phyloP scores from a whole-genome alignment of 768 basidiomycete species.

The Trametes coccinea region DNA sequence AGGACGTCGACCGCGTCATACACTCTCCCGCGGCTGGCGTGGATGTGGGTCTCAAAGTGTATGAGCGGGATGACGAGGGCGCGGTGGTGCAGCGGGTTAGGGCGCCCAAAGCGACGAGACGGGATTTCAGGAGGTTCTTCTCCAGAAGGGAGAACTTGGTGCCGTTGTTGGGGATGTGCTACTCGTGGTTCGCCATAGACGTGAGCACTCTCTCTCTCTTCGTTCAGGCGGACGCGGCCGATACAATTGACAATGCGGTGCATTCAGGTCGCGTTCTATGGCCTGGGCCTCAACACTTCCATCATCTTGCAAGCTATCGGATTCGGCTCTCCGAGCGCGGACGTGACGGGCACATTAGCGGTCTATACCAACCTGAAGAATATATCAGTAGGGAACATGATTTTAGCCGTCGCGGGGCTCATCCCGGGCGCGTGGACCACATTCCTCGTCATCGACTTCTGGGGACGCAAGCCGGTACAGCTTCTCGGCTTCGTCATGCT shows the following conservation, averaged over 20 bases:
- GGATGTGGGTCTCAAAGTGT: conserved; percentile 25
- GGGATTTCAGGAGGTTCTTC: conserved; percentile 66
- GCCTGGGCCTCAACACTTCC: conserved; percentile 48
- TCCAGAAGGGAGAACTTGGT: conserved; percentile 76
- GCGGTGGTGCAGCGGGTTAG: conserved; percentile 52
- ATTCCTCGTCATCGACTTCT: conserved; percentile 38
- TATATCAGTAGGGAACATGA: conserved; percentile 37
- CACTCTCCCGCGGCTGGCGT: conserved; percentile 27
- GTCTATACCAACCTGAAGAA: conserved; percentile 34
- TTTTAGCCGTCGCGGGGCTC: conserved; percentile 41
- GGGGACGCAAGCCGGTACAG: conserved; percentile 44
- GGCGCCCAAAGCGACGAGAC: conserved; percentile 42
- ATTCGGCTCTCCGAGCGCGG: conserved; percentile 23
- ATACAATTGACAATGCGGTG: background rate
- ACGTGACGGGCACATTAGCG: conserved; percentile 12
- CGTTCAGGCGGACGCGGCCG: background rate
- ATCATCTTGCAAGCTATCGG: conserved; percentile 39
- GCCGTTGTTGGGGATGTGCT: conserved; percentile 75
- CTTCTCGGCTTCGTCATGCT: conserved; percentile 40
- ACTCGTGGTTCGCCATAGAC: conserved; percentile 90
- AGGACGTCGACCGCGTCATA: conserved; percentile 43
- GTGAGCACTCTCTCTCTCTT: conserved; percentile 38
- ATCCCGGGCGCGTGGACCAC: conserved; percentile 42
- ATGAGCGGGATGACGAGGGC: conserved; percentile 48
- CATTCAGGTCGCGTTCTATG: conserved; percentile 46